Base-by-base conservation (phyloP, 2,329 filamentous ascomycete species). In the Stachybotrys chlorohalonatus region DNA sequence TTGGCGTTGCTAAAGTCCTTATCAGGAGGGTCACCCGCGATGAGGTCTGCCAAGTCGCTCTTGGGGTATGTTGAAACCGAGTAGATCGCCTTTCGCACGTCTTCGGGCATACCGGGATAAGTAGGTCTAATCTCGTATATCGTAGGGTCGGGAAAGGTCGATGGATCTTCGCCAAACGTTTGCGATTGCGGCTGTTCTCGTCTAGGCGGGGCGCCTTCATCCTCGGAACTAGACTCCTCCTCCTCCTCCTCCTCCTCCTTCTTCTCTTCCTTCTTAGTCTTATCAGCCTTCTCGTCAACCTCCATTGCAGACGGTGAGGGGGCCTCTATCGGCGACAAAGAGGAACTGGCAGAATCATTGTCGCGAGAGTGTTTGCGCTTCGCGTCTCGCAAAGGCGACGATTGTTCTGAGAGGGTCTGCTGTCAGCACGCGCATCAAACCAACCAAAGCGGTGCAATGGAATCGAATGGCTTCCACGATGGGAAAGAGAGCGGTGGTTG, bases 1-100 rank as follows among this genome's bases (percentile, higher is more conserved):
- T 97, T 99, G 39, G 90, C 87, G 66, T 84, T 95, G 67, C 90
- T 96, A 65, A 96, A 97, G 73, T 99, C 94, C 68, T 90, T 91
- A 70, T 97, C 92, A 1, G 94, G 93, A 1, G 92, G 89, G 46
- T 88, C 85, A 51, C 94, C 94, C 11, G 93, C 88, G 59, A 95
- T 95, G 61, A 94, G 77, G 65, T 96, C 86, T 55, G 85, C 80
- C 8, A 99, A 78, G 64, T 96, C 89, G 59, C 82, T 86, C 53
- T 80, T 80, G 1, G 94, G 94, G 66, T 94, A 99, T 13, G 82
- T 78, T 5, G 88, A 85, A 15, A 99, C 94, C 7, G 90, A 90
- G 69, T 90, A 95, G 53, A 97, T 93, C 61, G 88, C 83, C 66
- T 87, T 91, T 69, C 86, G 89, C 64, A 95, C 86, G n/a, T 93